Conservation (phyloP, 148 eudicot genomes). For the Silene uniflora region DNA sequence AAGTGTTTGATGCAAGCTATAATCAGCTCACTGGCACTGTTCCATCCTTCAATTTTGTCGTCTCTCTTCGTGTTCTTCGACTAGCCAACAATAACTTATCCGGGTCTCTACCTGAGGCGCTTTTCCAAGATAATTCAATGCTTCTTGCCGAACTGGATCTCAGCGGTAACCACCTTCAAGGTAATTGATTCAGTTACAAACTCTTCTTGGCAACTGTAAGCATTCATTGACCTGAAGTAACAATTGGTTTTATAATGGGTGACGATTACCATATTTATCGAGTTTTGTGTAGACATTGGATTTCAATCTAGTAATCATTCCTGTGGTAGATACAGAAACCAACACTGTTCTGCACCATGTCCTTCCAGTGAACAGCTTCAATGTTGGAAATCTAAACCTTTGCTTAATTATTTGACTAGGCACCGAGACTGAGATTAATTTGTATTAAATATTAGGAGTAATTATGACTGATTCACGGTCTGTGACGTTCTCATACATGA, state of each 20-base stretch:
- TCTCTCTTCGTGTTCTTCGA: slow-evolving; percentile 53
- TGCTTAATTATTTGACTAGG: background rate
- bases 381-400: background rate
- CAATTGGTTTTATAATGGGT: background rate
- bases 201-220: background rate
- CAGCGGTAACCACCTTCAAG: slow-evolving; percentile 63
- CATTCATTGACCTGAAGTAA: background rate
- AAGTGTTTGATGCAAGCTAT: slow-evolving; percentile 60
- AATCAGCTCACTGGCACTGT: slow-evolving; percentile 51
- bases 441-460: too few relatives aligned
- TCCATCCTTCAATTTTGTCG: slow-evolving; percentile 54
- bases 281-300: background rate
- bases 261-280: background rate
- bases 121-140: slow-evolving; percentile 65
- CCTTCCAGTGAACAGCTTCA: background rate
- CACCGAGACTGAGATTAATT: too few relatives aligned
- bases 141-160: slow-evolving; percentile 60
- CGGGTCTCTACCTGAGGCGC: slow-evolving; percentile 56
- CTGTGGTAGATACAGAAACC: background rate
- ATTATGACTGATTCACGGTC: too few relatives aligned
- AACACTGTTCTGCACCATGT: background rate
- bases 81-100: slow-evolving; percentile 48
- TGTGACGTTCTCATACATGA: too few relatives aligned
- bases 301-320: background rate
- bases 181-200: slow-evolving; percentile 23